phyloP scores from a whole-genome alignment of 768 basidiomycete species.

The Paxillus ammoniavirescens region DNA sequence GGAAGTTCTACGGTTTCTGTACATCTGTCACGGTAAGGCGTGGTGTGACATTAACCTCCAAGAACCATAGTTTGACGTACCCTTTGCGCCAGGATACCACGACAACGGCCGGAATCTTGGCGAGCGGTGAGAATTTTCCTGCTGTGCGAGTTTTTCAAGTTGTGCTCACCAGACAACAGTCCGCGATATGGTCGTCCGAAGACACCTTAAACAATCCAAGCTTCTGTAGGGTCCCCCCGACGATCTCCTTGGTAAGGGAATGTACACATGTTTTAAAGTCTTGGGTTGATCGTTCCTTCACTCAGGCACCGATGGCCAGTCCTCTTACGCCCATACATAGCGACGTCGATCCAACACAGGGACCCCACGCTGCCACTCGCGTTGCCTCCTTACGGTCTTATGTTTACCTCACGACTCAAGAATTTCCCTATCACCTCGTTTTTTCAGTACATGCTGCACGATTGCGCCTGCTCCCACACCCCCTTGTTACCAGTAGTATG shows the following conservation, averaged over 20 bases:
- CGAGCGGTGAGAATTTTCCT: constrained; percentile 52
- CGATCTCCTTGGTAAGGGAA: constrained; percentile 9
- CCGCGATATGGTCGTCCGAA: constrained; percentile 79
- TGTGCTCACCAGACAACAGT: constrained; percentile 39
- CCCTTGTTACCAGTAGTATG: neutral
- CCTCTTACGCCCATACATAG: constrained; percentile 2
- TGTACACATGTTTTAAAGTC: neutral
- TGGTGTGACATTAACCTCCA: neutral
- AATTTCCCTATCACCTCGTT: too few relatives aligned
- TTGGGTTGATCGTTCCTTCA: neutral
- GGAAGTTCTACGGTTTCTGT: constrained; percentile 77
- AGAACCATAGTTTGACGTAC: neutral
- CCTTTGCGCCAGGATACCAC: constrained; percentile 51
- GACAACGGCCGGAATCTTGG: constrained; percentile 74
- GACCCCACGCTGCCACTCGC: constrained; percentile 12
- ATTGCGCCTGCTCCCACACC: too few relatives aligned
- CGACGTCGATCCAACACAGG: constrained; percentile 5
- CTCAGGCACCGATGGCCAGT: neutral
- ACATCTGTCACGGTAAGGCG: constrained; percentile 66
- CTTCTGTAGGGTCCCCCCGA: constrained; percentile 43
- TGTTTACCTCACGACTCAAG: constrained; percentile 4
- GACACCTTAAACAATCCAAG: constrained; percentile 72
- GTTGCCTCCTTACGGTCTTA: constrained; percentile 6
- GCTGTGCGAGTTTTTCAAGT: neutral
- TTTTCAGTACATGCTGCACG: too few relatives aligned